Evolutionary conservation across 805 yeast genomes (phyloP).

Genomic region (Saccharomycopsis babjevae): DNA sequence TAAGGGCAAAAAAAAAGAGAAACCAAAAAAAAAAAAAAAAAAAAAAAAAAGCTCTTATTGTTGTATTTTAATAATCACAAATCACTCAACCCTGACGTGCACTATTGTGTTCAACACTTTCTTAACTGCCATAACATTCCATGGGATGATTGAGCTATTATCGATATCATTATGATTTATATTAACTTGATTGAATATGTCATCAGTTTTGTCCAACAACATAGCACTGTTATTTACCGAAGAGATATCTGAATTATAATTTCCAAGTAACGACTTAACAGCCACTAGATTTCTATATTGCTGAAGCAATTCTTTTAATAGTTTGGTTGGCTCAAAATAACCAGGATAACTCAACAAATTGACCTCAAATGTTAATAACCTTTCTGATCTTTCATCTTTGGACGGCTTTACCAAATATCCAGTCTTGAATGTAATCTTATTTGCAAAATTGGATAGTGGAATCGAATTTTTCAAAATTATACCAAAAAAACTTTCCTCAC

Average conservation of each 20-base stretch:
- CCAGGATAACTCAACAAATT: constrained; percentile 67
- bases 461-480: constrained; percentile 48
- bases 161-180: neutral
- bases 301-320: constrained; percentile 44
- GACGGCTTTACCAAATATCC: constrained; percentile 50
- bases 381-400: constrained; percentile 21
- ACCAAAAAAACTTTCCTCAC: constrained; percentile 44
- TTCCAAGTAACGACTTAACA: constrained; percentile 25
- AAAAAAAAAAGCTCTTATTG: neutral
- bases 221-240: neutral
- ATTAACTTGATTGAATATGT: neutral
- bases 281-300: constrained; percentile 53
- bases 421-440: constrained; percentile 57
- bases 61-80: neutral
- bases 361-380: constrained; percentile 42
- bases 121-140: constrained; percentile 64
- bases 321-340: constrained; percentile 43
- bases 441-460: constrained; percentile 62
- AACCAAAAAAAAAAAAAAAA: neutral
- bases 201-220: neutral
- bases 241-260: constrained; percentile 26
- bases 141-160: constrained; percentile 42
- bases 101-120: constrained; percentile 49
- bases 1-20: too few relatives aligned
- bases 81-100: constrained; percentile 38